phyloP scores from a whole-genome alignment of 257 asterid species.

The Scutellaria baicalensis region DNA sequence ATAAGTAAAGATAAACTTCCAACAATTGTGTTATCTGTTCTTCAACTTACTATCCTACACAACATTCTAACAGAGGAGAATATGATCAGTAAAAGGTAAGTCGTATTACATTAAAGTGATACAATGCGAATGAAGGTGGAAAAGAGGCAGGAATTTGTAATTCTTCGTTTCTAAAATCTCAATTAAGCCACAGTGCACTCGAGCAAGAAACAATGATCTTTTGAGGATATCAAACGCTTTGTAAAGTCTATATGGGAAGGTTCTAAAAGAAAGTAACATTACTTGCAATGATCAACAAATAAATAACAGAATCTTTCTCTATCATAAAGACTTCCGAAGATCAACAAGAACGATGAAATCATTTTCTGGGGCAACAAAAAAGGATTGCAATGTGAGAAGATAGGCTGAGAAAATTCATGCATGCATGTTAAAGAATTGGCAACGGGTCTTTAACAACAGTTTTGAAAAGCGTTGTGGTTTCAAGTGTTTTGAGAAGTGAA shows the following conservation, averaged over 20 bases:
- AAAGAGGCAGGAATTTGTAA: not conserved
- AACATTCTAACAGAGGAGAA: not conserved
- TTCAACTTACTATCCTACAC: not conserved
- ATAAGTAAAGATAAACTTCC: not conserved
- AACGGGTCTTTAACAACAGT: no score
- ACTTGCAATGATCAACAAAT: not conserved
- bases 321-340: not conserved
- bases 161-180: not conserved
- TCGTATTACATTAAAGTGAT: not conserved
- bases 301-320: not conserved
- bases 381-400: constrained; percentile 12
- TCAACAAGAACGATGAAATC: not conserved
- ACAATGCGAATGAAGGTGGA: not conserved
- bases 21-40: not conserved
- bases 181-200: not conserved
- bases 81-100: not conserved
- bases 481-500: no score
- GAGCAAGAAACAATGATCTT: not conserved
- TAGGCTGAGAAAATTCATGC: no score
- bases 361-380: constrained; percentile 1
- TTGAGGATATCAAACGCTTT: not conserved
- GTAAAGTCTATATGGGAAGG: not conserved
- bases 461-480: no score
- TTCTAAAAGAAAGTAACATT: not conserved
- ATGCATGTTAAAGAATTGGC: no score